Evolutionary conservation across 768 basidiomycete species (phyloP), one percentile per base, ranked within the genome.

Genomic region (Sporobolomyces pararoseus): DNA sequence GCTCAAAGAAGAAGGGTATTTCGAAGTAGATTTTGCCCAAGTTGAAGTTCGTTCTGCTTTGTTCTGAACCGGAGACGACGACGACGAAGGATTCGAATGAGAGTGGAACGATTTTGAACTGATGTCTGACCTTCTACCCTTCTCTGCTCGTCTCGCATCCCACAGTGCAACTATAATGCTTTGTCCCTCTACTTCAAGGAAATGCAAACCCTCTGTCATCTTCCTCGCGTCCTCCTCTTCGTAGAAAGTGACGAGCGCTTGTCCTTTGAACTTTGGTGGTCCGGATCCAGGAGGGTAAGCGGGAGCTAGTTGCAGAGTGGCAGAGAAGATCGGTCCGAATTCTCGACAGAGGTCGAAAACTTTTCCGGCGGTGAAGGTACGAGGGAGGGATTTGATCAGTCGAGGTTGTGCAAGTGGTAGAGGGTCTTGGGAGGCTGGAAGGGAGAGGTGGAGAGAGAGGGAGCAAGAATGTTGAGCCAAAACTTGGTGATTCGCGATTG

Each of bases 291-390:
- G 55, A 12, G 42, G 42, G 1, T 25, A 47, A 19, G 50, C 29
- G 1, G 65, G 62, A 3, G 68, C 46, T 62, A 66, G 51, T 46
- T 60, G 74, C 3, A 71, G 65, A 7, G 54, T 44, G 4, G 52
- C 50, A 27, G 58, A 55, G 31, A 44, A 34, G 50, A 94, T 84
- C 27, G 90, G 89, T 66, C 92, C 91, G 74, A 83, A 93, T 0
- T 87, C 86, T 31, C 90, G 84, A 81, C 91, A 92, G 51, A 92
- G 82, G 76, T 93, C 90, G 78, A 89, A 96, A 2, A 96, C 83
- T 65, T 86, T 84, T 0, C 84, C 85, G 70, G 93, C 88, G 14
- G 85, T 84, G 79, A 83, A 89, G 16, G 81, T 83, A 5, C 81
- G 78, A 1, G 91, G 90, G 23, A 95, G 85, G 71, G 91, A 88